phyloP scores from a whole-genome alignment of 164 flowering plant species.

The Brasenia schreberi region DNA sequence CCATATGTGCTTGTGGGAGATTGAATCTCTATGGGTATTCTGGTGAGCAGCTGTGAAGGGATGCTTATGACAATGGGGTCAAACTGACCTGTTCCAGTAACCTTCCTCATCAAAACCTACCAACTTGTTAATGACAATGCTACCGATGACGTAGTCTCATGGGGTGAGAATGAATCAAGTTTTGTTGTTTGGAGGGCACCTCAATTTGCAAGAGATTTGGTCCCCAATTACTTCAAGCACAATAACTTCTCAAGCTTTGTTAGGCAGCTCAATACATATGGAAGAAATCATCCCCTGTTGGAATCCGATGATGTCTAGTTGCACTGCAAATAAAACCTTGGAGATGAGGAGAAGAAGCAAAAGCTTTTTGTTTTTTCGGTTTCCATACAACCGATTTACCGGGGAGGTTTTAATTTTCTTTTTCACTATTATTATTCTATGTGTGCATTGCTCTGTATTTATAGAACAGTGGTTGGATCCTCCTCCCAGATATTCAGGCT shows the following conservation, averaged over 20 bases:
- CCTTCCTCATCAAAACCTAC: constrained; percentile 45
- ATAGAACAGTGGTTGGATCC: no score
- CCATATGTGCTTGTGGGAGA: background rate
- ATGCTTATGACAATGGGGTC: constrained; percentile 26
- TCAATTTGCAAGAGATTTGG: constrained; percentile 41
- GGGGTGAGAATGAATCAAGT: constrained; percentile 39
- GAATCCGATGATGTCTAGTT: no score
- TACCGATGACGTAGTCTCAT: constrained; percentile 41
- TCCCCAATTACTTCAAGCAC: constrained; percentile 70
- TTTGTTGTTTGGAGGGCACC: constrained; percentile 55
- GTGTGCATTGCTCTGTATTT: no score
- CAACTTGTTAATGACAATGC: constrained; percentile 40
- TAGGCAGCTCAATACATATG: constrained; percentile 58
- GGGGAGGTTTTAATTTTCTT: no score
- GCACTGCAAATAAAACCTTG: no score
- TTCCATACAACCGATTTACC: no score
- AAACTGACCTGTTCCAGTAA: constrained; percentile 35
- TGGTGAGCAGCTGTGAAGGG: constrained; percentile 26
- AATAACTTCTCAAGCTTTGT: constrained; percentile 62
- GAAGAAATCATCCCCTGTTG: constrained; percentile 24
- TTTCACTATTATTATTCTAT: no score
- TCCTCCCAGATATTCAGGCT: no score
- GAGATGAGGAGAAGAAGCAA: no score
- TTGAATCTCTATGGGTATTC: constrained; percentile 25
- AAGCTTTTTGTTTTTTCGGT: no score